Conservation (phyloP, 306 rosid genomes). For the Senna siamea region DNA sequence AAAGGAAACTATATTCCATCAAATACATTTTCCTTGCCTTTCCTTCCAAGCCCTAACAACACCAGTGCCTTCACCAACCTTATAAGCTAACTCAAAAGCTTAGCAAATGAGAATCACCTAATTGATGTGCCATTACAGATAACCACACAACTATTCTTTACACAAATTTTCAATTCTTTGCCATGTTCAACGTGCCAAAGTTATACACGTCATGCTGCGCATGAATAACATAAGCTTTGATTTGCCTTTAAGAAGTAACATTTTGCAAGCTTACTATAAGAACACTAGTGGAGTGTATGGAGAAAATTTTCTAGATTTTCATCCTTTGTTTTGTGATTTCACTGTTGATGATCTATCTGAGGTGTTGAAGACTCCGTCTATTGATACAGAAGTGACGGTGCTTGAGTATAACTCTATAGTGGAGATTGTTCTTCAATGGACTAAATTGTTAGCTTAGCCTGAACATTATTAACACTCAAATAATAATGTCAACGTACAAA, state of each 20-base stretch:
- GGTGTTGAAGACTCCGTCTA: conserved; percentile 4
- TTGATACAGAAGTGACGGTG: conserved; percentile 25
- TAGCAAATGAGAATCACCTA: neutral
- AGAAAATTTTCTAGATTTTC: conserved; percentile 38
- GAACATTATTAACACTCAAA: too few relatives aligned
- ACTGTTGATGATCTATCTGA: conserved; percentile 28
- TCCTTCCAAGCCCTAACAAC: conserved; percentile 52
- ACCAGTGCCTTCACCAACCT: conserved; percentile 38
- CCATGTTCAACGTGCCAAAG: conserved; percentile 45
- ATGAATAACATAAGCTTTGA: neutral
- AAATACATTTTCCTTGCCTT: conserved; percentile 30
- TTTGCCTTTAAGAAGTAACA: neutral
- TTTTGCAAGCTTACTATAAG: neutral
- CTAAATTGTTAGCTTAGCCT: neutral
- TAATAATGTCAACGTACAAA: too few relatives aligned
- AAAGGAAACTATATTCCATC: neutral
- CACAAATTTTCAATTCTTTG: conserved; percentile 43
- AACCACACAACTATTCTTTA: conserved; percentile 21
- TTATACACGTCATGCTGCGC: conserved; percentile 35
- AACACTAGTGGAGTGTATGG: conserved; percentile 41
- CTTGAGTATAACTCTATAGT: conserved; percentile 34
- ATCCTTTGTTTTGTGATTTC: conserved; percentile 43
- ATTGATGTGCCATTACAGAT: conserved; percentile 39
- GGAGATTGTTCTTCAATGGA: conserved; percentile 51
- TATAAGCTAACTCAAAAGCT: conserved; percentile 43